Percentiles rank a stretch among this genome's conserved stretches.
phyloP scores from a whole-genome alignment of 2,329 filamentous ascomycete species.

The Cordyceps pruinosa region DNA sequence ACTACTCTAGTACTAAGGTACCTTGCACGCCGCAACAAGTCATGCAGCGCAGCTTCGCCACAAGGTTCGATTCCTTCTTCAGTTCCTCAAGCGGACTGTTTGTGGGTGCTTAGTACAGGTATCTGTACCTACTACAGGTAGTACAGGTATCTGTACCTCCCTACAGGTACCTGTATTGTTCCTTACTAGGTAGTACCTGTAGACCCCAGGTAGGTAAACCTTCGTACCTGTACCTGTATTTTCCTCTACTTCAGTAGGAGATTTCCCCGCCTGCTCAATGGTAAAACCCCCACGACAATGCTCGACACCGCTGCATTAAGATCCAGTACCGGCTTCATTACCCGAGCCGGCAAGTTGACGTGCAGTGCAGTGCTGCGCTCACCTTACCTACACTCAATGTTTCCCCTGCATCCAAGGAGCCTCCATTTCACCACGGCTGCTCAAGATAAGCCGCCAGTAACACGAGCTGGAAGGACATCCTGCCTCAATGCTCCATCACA shows the following conservation, averaged over 20 bases:
- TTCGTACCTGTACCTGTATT: no score
- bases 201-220: no score
- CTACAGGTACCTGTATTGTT: no score
- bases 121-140: no score
- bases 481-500: conserved; percentile 5
- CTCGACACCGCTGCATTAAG: background rate
- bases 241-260: background rate
- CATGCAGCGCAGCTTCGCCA: no score
- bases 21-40: no score
- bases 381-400: background rate
- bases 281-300: background rate
- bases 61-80: no score
- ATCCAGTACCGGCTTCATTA: conserved; percentile 1
- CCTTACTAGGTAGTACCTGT: no score
- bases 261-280: background rate
- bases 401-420: background rate
- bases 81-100: no score
- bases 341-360: background rate
- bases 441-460: background rate
- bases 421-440: background rate
- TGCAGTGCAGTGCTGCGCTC: background rate
- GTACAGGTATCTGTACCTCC: no score
- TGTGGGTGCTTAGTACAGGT: no score
- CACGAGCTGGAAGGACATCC: background rate
- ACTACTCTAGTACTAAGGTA: no score